Conservation (phyloP, 1,139 yeast genomes). For the Yamadazyma sp. region DNA sequence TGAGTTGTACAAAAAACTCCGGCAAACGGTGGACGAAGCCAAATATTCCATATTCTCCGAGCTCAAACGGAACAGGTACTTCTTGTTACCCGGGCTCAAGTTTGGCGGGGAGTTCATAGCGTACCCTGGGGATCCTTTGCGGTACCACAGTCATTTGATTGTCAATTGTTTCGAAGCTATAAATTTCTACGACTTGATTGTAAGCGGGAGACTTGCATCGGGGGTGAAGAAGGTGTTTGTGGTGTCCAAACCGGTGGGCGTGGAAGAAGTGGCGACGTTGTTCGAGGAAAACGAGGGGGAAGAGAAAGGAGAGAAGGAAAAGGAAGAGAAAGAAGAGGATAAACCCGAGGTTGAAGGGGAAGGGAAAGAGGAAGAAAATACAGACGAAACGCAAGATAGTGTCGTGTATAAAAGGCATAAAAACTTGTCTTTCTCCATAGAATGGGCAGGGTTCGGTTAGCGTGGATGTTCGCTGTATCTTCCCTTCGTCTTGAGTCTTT, state of each 20-base stretch:
- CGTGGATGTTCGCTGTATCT: too few relatives aligned
- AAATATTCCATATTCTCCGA: slow-evolving; percentile 26
- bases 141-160: slow-evolving; percentile 85
- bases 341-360: background rate
- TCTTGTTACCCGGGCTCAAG: slow-evolving; percentile 77
- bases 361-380: slow-evolving; percentile 25
- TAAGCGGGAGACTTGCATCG: slow-evolving; percentile 89
- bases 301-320: background rate
- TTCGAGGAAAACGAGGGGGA: background rate
- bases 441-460: slow-evolving; percentile 82
- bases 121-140: slow-evolving; percentile 92
- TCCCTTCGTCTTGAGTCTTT: background rate
- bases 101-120: slow-evolving; percentile 90
- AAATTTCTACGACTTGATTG: slow-evolving; percentile 58
- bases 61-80: slow-evolving; percentile 51
- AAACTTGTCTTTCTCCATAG: slow-evolving; percentile 54
- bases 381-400: background rate
- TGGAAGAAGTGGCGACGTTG: background rate
- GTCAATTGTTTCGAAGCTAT: slow-evolving; percentile 54
- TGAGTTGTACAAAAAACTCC: too few relatives aligned
- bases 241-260: slow-evolving; percentile 22
- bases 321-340: background rate
- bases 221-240: slow-evolving; percentile 89
- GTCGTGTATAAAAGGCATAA: slow-evolving; percentile 3
- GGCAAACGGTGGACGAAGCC: slow-evolving; percentile 2